Base-by-base conservation (phyloP, 768 basidiomycete genomes). In the Lepiota brunneoincarnata region DNA sequence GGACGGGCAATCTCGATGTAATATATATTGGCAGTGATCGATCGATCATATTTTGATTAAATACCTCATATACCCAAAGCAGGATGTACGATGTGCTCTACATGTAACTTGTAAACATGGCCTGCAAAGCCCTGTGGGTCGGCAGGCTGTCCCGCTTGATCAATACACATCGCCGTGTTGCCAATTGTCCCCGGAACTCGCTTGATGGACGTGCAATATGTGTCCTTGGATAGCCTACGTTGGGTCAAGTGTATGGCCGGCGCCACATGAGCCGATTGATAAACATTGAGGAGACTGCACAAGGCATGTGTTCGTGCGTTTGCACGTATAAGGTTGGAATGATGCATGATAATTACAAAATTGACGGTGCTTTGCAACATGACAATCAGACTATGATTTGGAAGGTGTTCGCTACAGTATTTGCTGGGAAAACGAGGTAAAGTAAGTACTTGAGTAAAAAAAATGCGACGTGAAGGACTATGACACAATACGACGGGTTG, bases 1-100 rank as follows among this genome's bases (percentile, higher is more conserved):
- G 87, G 89, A 55, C 85, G 91, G 59, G 89, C 91, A 55, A 89
- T 92, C 64, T 93, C 91, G 58, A 81, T 91, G 82, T 91, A 80
- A 79, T 66, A 60, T 55, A 31, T 31, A 49, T 46, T 56, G 54
- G 44, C 36, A 24, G 15, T 38, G 58, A 60, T 59, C 59, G 61
- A 61, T 66, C 61, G 58, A 64, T 65, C 61, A 51, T 41, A 55
- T 46, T 41, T 52, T 48, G 51, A 55, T 58, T 49, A 56, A 56
- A 31, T 51, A 51, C 41, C 43, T 34, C 39, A 48, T 31, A 51
- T 46, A 49, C 31, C 46, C 46, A 47, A 40, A 43, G 18, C 41
- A 49, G 55, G 41, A 50, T 36, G 24, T 45, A 23, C 26, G 24
- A 28, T 24, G 20, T 47, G 34, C n/a, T 34, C 12, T 18, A 35